These are phyloP conservation scores for Yamadazyma aaseri DNA, from an alignment of 1,139 yeast species.

Conservation along the genomic window DNA sequence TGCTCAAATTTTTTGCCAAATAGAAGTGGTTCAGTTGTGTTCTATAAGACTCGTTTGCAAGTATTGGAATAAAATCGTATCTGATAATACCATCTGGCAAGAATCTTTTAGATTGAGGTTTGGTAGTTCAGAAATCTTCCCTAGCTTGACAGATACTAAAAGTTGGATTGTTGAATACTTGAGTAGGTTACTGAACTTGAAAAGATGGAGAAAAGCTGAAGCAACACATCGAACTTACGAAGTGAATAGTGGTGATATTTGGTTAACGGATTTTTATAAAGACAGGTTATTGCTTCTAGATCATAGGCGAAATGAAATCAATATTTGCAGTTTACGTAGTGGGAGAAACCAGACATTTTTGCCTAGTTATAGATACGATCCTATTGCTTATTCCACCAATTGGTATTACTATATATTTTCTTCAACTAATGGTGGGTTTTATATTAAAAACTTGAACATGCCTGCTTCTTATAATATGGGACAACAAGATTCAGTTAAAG, in stretches of 20 bases:
- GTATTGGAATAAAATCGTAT: constrained; percentile 49
- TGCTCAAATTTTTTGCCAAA: constrained; percentile 51
- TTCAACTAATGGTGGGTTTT: constrained; percentile 28
- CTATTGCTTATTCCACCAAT: constrained; percentile 25
- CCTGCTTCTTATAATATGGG: constrained; percentile 32
- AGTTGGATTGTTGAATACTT: constrained; percentile 58
- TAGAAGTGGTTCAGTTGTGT: constrained; percentile 55
- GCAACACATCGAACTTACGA: constrained; percentile 31
- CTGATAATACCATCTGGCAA: constrained; percentile 63
- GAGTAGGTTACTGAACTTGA: constrained; percentile 39
- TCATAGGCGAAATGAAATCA: constrained; percentile 32
- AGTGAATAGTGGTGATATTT: constrained; percentile 29
- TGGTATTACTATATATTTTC: constrained; percentile 38
- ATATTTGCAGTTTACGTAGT: constrained; percentile 36
- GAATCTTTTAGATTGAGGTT: constrained; percentile 50
- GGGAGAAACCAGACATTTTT: constrained; percentile 43
- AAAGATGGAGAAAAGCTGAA: constrained; percentile 54
- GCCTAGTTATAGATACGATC: constrained; percentile 31
- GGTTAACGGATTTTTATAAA: constrained; percentile 34
- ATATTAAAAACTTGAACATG: constrained; percentile 32
- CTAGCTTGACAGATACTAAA: constrained; percentile 54
- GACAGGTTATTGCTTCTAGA: constrained; percentile 39
- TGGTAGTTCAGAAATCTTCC: constrained; percentile 44
- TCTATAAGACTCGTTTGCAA: constrained; percentile 53
- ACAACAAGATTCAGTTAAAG: constrained; percentile 17